phyloP scores from a whole-genome alignment of 805 yeast genomes.

The Kuraishia piskuri region DNA sequence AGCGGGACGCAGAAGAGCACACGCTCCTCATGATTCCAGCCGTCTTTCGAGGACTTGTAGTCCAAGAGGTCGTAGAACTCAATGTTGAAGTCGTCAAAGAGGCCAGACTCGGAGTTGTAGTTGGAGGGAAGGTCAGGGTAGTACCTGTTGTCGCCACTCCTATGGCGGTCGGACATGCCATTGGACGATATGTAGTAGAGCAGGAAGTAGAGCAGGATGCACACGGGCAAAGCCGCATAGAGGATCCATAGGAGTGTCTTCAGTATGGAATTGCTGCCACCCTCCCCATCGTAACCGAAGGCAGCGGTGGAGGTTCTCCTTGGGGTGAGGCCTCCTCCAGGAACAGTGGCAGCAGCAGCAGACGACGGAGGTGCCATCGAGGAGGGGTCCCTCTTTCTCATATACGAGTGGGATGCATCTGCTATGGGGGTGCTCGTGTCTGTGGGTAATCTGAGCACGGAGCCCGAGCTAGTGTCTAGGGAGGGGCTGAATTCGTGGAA shows the following conservation, averaged over 20 bases:
- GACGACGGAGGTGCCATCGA: neutral
- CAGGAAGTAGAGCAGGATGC: constrained; percentile 8
- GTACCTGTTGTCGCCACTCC: constrained; percentile 11
- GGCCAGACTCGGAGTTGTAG: constrained; percentile 14
- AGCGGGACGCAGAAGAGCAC: constrained; percentile 82
- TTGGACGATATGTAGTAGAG: constrained; percentile 4
- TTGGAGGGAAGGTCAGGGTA: constrained; percentile 28
- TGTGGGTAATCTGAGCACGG: neutral
- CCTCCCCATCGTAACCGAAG: neutral
- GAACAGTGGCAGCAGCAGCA: neutral
- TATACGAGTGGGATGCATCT: neutral
- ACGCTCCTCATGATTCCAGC: constrained; percentile 75
- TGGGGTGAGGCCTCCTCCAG: neutral
- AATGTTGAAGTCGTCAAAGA: constrained; percentile 30
- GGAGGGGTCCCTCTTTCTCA: neutral
- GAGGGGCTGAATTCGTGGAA: constrained; percentile 25
- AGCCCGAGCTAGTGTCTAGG: neutral
- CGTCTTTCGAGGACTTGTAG: constrained; percentile 56
- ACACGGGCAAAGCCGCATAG: constrained; percentile 13
- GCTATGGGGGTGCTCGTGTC: neutral
- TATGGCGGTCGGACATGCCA: neutral
- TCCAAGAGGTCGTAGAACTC: constrained; percentile 67
- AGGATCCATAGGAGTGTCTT: constrained; percentile 10
- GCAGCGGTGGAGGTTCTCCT: neutral
- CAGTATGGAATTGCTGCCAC: neutral